phyloP scores from a whole-genome alignment of 805 yeast genomes.

The Wickerhamomyces chambardii region DNA sequence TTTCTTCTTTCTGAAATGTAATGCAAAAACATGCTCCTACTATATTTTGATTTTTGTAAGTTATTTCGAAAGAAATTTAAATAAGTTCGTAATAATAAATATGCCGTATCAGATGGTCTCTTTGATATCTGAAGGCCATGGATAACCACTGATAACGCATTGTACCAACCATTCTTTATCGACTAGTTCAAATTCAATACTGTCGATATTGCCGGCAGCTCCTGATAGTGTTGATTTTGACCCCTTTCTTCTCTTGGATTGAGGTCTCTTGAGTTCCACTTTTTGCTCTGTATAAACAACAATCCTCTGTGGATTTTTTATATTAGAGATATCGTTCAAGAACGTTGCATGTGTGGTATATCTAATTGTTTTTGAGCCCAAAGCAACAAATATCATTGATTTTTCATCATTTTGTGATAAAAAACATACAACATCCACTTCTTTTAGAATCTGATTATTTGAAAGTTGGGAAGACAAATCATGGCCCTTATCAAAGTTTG shows the following conservation, averaged over 20 bases:
- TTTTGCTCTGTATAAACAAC: conserved; percentile 3
- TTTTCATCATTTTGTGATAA: conserved; percentile 3
- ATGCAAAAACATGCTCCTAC: too few relatives aligned
- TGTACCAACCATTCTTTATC: conserved; percentile 67
- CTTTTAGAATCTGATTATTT: conserved; percentile 22
- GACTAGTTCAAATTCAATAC: conserved; percentile 21
- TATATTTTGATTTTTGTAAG: too few relatives aligned
- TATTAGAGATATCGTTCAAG: not conserved
- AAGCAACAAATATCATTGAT: conserved; percentile 30
- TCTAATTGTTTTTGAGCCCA: conserved; percentile 28
- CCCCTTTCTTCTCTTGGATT: not conserved
- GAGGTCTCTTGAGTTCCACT: not conserved
- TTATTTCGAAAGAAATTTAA: too few relatives aligned
- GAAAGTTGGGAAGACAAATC: conserved; percentile 30
- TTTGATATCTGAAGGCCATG: conserved; percentile 13
- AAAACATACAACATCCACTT: conserved; percentile 10
- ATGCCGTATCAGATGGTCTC: not conserved
- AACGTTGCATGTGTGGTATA: conserved; percentile 5
- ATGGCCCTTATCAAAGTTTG: conserved; percentile 22
- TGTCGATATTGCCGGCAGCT: not conserved
- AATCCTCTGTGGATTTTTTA: conserved; percentile 16
- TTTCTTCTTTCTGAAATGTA: too few relatives aligned
- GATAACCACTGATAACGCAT: conserved; percentile 33
- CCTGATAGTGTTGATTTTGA: not conserved
- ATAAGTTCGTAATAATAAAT: too few relatives aligned